These are phyloP conservation scores for Rubia tinctorum DNA, from an alignment of 305 asterid species.

Conservation along the genomic window DNA sequence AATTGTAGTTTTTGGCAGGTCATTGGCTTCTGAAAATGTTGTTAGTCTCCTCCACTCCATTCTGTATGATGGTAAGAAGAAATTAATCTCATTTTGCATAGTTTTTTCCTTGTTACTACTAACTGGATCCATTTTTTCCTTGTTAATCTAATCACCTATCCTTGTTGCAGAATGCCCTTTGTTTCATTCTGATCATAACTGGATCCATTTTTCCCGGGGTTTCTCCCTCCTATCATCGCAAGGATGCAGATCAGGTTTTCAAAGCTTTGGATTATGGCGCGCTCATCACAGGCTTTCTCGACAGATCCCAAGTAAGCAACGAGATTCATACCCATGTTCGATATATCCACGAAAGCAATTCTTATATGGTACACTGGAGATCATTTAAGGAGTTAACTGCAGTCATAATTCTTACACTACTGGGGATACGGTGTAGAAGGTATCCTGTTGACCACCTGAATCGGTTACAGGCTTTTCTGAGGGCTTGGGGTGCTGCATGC, in stretches of 20 bases:
- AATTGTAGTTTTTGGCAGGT: neutral
- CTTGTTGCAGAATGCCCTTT: constrained; percentile 30
- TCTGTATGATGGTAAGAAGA: constrained; percentile 21
- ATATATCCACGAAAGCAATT: neutral
- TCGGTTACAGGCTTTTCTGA: constrained; percentile 50
- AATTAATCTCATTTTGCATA: neutral
- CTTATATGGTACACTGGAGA: no score
- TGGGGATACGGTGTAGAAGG: no score
- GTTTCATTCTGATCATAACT: constrained; percentile 22
- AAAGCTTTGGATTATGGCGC: constrained; percentile 61
- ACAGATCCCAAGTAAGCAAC: constrained; percentile 46
- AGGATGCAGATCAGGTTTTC: constrained; percentile 20
- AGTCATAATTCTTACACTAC: no score
- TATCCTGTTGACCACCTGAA: neutral
- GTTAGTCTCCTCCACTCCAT: constrained; percentile 13
- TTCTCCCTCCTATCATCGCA: constrained; percentile 9
- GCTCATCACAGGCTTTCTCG: constrained; percentile 31
- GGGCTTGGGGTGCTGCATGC: constrained; percentile 67
- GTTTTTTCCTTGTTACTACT: neutral
- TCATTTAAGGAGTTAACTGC: no score
- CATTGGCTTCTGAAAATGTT: constrained; percentile 2
- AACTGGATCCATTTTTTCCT: no score
- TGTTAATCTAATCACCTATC: neutral
- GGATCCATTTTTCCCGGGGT: constrained; percentile 25
- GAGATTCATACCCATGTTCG: neutral